Conservation (phyloP, 257 asterid species). For the Coffea eugenioides region DNA sequence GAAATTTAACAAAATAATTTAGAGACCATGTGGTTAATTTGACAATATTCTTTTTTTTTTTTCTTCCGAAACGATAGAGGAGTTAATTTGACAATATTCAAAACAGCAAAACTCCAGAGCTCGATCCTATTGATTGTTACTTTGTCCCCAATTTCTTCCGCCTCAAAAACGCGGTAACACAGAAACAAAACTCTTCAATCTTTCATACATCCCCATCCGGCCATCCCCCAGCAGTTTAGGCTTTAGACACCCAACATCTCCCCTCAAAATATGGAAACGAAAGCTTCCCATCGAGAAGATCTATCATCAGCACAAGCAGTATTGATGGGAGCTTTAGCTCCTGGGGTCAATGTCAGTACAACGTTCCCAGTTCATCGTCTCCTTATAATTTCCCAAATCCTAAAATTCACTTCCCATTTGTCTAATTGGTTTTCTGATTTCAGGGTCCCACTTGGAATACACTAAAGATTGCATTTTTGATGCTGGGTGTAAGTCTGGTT, state of each 20-base stretch:
- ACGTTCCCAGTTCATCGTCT: background rate
- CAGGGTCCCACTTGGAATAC: constrained; percentile 93
- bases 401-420: background rate
- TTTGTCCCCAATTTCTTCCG: background rate
- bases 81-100: background rate
- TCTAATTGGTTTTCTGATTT: background rate
- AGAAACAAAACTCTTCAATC: background rate
- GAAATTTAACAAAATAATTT: background rate
- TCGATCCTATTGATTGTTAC: background rate
- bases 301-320: constrained; percentile 66
- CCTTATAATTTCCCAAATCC: constrained; percentile 1
- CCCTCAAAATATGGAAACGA: constrained; percentile 39
- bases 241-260: background rate
- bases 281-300: constrained; percentile 23
- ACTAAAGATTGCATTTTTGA: constrained; percentile 64
- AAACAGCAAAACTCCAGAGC: too few relatives aligned
- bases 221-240: background rate
- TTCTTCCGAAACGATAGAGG: too few relatives aligned
- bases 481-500: constrained; percentile 79
- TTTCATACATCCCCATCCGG: background rate
- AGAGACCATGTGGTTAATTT: background rate
- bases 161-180: background rate
- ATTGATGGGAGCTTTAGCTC: constrained; percentile 78
- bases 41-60: too few relatives aligned
- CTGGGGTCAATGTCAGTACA: constrained; percentile 76